Evolutionary conservation across 495 filamentous ascomycete species (phyloP).

Genomic region (Pyrenula massariospora): DNA sequence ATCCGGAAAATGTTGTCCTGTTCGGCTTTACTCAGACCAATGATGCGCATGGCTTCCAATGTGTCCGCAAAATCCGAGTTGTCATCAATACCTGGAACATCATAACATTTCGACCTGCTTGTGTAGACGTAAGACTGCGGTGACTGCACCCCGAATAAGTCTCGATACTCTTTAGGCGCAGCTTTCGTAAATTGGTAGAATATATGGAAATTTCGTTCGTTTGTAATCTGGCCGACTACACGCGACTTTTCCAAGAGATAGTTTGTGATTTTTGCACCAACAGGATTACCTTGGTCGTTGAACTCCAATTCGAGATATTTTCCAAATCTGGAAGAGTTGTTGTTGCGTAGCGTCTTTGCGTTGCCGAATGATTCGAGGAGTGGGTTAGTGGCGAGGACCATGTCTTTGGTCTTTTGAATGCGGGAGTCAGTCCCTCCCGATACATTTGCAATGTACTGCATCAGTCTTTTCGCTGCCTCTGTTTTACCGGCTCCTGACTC

Average conservation of each 20-base stretch:
- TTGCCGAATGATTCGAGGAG: constrained; percentile 96
- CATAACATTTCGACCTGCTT: constrained; percentile 82
- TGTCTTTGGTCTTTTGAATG: constrained; percentile 97
- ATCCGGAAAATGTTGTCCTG: constrained; percentile 97
- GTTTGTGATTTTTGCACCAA: constrained; percentile 96
- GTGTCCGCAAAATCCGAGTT: constrained; percentile 84
- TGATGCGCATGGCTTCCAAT: constrained; percentile 84
- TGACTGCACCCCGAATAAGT: constrained; percentile 77
- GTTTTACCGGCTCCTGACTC: constrained; percentile 99
- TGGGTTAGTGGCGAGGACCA: constrained; percentile 97
- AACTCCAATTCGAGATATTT: constrained; percentile 98
- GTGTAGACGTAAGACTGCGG: constrained; percentile 95
- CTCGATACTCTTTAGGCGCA: constrained; percentile 72
- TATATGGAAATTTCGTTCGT: constrained; percentile 98
- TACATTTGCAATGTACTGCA: constrained; percentile 98
- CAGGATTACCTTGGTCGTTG: constrained; percentile 82
- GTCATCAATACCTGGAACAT: constrained; percentile 91
- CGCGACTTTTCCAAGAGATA: constrained; percentile 92
- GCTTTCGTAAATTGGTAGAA: constrained; percentile 99
- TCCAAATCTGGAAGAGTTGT: constrained; percentile 96
- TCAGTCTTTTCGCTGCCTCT: constrained; percentile 97
- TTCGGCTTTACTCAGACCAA: constrained; percentile 77
- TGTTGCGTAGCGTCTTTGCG: constrained; percentile 94
- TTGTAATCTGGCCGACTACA: constrained; percentile 89
- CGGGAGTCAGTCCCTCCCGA: constrained; percentile 79